Percentiles rank a stretch among this genome's conserved stretches.
Evolutionary conservation across 1,284 basidiomycete species (phyloP).

Genomic region (Exobasidium cylindrosporum): DNA sequence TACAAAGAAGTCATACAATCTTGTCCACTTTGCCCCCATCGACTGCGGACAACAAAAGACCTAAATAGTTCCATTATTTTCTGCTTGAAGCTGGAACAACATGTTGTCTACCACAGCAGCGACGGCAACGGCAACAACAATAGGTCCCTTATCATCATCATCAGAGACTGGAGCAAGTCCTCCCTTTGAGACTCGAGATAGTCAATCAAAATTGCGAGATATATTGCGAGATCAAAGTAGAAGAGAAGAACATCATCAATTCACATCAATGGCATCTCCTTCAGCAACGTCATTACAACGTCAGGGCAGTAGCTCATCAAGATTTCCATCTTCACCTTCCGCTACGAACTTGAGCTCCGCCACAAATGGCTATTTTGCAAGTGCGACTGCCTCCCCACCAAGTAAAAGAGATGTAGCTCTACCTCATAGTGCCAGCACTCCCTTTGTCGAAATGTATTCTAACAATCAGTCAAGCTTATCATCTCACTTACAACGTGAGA

Average conservation of each 20-base stretch:
- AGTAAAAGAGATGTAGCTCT: background rate
- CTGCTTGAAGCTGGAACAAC: conserved; percentile 52
- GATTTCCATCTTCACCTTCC: background rate
- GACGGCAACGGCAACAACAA: background rate
- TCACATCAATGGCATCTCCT: background rate
- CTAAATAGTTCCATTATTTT: conserved; percentile 52
- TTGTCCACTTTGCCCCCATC: too few relatives aligned
- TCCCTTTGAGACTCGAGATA: background rate
- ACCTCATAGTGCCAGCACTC: background rate
- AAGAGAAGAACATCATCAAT: conserved; percentile 1
- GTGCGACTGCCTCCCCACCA: background rate
- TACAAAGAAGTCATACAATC: too few relatives aligned
- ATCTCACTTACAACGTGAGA: background rate
- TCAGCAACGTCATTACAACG: background rate
- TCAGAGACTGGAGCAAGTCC: background rate
- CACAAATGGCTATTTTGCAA: background rate
- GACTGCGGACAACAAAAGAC: too few relatives aligned
- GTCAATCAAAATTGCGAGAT: conserved; percentile 5
- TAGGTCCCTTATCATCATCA: background rate
- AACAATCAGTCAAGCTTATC: background rate
- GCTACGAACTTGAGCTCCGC: background rate
- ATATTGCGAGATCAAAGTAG: conserved; percentile 6
- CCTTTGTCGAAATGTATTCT: background rate
- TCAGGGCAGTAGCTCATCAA: background rate
- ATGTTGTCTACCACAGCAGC: conserved; percentile 19